Base-by-base conservation (phyloP, 169 alveolate genomes). In the Plasmodium blacklocki region DNA sequence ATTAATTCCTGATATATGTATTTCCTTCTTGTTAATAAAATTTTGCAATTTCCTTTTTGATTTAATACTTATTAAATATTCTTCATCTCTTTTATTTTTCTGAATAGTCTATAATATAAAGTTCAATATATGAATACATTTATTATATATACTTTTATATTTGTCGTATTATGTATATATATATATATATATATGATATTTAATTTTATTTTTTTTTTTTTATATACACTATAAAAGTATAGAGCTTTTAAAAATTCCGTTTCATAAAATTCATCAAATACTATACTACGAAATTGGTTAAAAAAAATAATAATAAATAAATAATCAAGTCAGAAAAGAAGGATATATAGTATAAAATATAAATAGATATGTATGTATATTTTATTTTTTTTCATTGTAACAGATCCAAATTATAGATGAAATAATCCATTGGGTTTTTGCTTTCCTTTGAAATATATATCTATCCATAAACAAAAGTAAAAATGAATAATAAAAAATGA, bases 231-330 rank as follows among this genome's bases (percentile, higher is more conserved):
- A 43, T 78, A 78, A 66, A 64, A 78, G 54, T 78, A 66, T 23
- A 78, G 60, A 12, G 89, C 89, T 60, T 78, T 78, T 70, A 78
- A 78, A 14, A 78, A 78, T 66, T 78, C 89, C 15, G 67, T 59
- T 78, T 78, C 89, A 59, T 78, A 78, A 14, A 64, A 67, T 15
- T 78, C 89, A n/a, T 78, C 89, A 26, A 64, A 78, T 3, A 56
- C 6, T 26, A 67, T 78, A 23, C 89, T 78, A 32, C 43, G 32
- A 29, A 54, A 12, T n/a, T 60, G 43, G 19, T 15, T 19, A 14
- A 14, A 47, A 0, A 23, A 47, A 45, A 3, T 2, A 15, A 15
- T 6, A 9, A 52, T 39, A 29, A 29, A 29, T 4, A 9, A 59
- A 11, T 23, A 7, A 64, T 64, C 18, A 29, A 21, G 14, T 19